Base-by-base conservation (phyloP, 1,284 basidiomycete genomes). In the Takashimella tepidaria region DNA sequence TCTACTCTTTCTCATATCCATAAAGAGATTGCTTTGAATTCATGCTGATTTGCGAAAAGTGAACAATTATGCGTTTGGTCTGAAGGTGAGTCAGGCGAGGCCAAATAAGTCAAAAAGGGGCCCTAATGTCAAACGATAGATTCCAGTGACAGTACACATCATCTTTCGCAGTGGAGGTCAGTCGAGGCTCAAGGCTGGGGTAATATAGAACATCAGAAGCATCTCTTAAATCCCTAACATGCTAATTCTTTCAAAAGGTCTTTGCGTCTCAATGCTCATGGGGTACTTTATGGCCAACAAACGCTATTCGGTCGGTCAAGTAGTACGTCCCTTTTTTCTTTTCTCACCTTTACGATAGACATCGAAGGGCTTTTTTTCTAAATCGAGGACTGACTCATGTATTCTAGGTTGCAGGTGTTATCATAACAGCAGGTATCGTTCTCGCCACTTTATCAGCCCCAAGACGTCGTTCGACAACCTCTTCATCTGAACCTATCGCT, bases 131-230 rank as follows among this genome's bases (percentile, higher is more conserved):
- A 8, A 11, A 16, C 12, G 83, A 65, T 75, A 82, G 55, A 87
- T 96, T 54, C 92, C 92, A 13, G 89, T 96, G 83, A 78, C 89
- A 0, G 87, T 97, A 1, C 92, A 97, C 72, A 96, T 97, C 70
- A 89, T 97, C 54, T 97, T 96, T 68, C 81, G 92, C 37, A 91
- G 88, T 62, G 92, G 89, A 1, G 92, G 92, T n/a, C 75, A 90
- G 65, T 81, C n/a, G n/a, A n/a, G n/a, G n/a, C n/a, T n/a, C n/a
- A n/a, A n/a, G n/a, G n/a, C n/a, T n/a, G n/a, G n/a, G n/a, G n/a
- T n/a, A n/a, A n/a, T n/a, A n/a, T n/a, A n/a, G n/a, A n/a, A n/a
- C n/a, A n/a, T n/a, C n/a, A n/a, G n/a, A n/a, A n/a, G n/a, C n/a
- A n/a, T n/a, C n/a, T n/a, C n/a, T n/a, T n/a, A n/a, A n/a, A n/a